Percentiles rank a stretch among this genome's conserved stretches.
These are phyloP conservation scores for Candida vartiovaarae DNA, from an alignment of 805 yeast genomes.

Conservation along the genomic window DNA sequence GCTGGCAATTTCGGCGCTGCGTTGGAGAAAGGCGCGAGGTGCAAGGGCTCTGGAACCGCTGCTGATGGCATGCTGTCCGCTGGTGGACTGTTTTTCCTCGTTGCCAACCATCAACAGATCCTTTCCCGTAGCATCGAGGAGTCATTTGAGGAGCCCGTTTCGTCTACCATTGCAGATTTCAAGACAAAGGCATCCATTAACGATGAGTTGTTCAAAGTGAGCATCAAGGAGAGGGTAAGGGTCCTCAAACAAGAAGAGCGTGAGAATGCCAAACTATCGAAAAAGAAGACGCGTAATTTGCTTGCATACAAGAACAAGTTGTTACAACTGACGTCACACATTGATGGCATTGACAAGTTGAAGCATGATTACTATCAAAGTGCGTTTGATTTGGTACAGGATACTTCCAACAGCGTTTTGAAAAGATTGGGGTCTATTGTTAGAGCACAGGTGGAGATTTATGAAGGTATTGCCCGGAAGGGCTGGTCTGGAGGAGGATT, in stretches of 20 bases:
- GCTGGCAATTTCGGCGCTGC: conserved; percentile 69
- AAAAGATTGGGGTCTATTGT: conserved; percentile 55
- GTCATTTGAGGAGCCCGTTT: conserved; percentile 50
- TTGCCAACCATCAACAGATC: conserved; percentile 72
- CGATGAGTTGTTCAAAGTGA: conserved; percentile 46
- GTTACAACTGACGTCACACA: conserved; percentile 58
- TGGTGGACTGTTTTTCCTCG: conserved; percentile 69
- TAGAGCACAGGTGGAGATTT: conserved; percentile 74
- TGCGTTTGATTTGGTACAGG: conserved; percentile 54
- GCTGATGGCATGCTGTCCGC: conserved; percentile 64
- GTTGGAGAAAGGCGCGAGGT: conserved; percentile 54
- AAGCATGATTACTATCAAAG: conserved; percentile 70
- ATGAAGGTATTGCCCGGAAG: conserved; percentile 73
- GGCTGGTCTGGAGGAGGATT: conserved; percentile 88
- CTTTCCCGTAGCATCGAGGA: conserved; percentile 49
- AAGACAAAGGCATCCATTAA: conserved; percentile 35
- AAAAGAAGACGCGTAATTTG: conserved; percentile 55
- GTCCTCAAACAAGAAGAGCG: conserved; percentile 53
- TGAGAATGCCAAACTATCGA: conserved; percentile 51
- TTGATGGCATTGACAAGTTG: conserved; percentile 71
- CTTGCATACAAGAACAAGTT: conserved; percentile 61
- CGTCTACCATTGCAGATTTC: conserved; percentile 37
- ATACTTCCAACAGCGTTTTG: conserved; percentile 49
- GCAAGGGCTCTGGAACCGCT: conserved; percentile 53
- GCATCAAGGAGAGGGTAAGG: conserved; percentile 45